Base-by-base conservation (phyloP, 2,329 filamentous ascomycete species). In the Calonectria fujianensis region DNA sequence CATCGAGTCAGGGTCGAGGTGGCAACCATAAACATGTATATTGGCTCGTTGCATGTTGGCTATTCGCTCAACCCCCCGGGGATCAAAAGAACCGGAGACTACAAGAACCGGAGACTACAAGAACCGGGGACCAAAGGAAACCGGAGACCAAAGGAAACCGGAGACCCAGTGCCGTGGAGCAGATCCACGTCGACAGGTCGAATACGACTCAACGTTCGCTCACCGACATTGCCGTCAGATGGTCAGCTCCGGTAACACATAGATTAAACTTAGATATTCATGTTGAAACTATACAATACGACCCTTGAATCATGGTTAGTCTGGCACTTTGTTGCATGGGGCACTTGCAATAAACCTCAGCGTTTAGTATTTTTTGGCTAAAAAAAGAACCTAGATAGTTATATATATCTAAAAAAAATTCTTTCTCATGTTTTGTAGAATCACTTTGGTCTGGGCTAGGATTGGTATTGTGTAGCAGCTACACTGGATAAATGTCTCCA, bases 221-320 rank as follows among this genome's bases (percentile, higher is more conserved):
- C 48, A 54, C 37, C n/a, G 27, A 48, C 51, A 48, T 50, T 64
- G 65, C 14, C 24, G 20, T 63, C 24, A 52, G 41, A 32, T 24
- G 16, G 32, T 59, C 59, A 51, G 50, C 18, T 65, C n/a, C n/a
- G 45, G 66, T 66, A 32, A 20, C 66, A 59, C 9, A 18, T 69
- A 66, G 51, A 61, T 73, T 66, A 27, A 70, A 18, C 2, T 7
- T 39, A 41, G 11, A 31, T 20, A 27, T 51, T n/a, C 31, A 37
- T 29, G 27, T 59, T 14, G 24, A 66, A 70, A 52, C 24, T 39
- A 39, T 16, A 18, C 13, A 41, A 41, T 18, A 41, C 39, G 20
- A 41, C 39, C 39, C 39, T 41, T 41, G 39, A 39, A 39, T 39
- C 13, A 41, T 41, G 5, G 39, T 41, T 16, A 18, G 39, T 41